Conservation (phyloP, 139 green algal genomes). For the Eudorina sp. region DNA sequence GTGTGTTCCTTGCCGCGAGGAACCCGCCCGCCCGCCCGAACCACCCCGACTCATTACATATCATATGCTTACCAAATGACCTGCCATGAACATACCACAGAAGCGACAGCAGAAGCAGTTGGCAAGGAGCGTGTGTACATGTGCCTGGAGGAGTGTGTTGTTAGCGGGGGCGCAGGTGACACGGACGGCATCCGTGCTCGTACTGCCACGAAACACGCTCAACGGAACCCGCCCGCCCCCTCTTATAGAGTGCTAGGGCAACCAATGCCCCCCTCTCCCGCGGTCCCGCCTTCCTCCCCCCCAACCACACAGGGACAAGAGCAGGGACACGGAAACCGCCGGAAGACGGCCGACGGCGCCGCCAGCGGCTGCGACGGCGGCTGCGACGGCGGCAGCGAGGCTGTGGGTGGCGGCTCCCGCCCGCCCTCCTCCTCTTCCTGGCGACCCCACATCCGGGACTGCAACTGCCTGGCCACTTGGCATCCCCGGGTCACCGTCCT, state of each 20-base stretch:
- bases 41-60: background rate
- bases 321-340: too few species aligned
- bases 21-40: too few species aligned
- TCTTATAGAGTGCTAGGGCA: too few species aligned
- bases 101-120: too few species aligned
- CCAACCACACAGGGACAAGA: background rate
- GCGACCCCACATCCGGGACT: conserved; percentile 25
- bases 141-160: too few species aligned
- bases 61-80: background rate
- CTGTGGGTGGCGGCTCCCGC: too few species aligned
- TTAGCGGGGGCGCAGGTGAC: too few species aligned
- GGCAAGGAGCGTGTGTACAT: too few species aligned
- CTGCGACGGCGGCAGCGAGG: background rate
- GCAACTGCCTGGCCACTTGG: conserved; percentile 26
- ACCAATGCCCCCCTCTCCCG: background rate
- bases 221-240: too few species aligned
- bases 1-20: background rate
- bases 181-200: too few species aligned
- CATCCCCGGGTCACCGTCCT: conserved; percentile 21
- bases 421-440: background rate
- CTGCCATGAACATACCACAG: background rate
- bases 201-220: too few species aligned
- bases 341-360: too few species aligned
- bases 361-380: background rate
- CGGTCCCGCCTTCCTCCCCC: background rate